Evolutionary conservation across 208 protist species (phyloP).

Genomic region (Leishmania braziliensis): DNA sequence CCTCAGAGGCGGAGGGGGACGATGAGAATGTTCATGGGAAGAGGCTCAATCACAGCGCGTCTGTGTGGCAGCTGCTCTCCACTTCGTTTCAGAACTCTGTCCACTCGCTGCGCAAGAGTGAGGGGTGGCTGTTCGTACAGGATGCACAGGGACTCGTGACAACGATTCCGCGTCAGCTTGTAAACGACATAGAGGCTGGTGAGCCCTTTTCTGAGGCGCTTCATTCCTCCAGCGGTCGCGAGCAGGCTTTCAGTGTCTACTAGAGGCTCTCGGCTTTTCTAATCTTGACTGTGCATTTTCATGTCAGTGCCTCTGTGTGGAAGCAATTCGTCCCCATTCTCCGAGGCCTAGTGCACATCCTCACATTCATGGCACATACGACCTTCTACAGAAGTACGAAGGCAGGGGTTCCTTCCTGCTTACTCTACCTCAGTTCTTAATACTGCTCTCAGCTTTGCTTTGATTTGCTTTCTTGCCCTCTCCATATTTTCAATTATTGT

Average conservation of each 20-base stretch:
- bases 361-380: neutral
- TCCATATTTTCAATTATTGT: neutral
- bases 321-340: neutral
- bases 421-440: neutral
- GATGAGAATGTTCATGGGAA: constrained; percentile 18
- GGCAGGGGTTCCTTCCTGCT: neutral
- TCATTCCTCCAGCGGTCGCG: neutral
- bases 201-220: constrained; percentile 13
- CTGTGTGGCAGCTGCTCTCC: constrained; percentile 25
- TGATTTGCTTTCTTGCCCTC: constrained; percentile 21
- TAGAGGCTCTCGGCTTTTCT: constrained; percentile 2
- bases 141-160: constrained; percentile 39
- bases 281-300: neutral
- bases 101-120: constrained; percentile 41
- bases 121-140: constrained; percentile 46
- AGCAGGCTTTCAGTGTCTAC: constrained; percentile 7
- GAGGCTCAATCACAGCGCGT: constrained; percentile 18
- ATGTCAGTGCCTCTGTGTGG: neutral
- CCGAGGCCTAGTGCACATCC: neutral
- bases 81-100: constrained; percentile 40
- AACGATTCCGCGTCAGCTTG: constrained; percentile 31
- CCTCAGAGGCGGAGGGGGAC: constrained; percentile 13
- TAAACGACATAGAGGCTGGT: constrained; percentile 14
- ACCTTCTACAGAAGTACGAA: neutral
- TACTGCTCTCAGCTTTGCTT: constrained; percentile 12